Base-by-base conservation (phyloP, 2,329 filamentous ascomycete genomes). In the Colletotrichum graminicola region DNA sequence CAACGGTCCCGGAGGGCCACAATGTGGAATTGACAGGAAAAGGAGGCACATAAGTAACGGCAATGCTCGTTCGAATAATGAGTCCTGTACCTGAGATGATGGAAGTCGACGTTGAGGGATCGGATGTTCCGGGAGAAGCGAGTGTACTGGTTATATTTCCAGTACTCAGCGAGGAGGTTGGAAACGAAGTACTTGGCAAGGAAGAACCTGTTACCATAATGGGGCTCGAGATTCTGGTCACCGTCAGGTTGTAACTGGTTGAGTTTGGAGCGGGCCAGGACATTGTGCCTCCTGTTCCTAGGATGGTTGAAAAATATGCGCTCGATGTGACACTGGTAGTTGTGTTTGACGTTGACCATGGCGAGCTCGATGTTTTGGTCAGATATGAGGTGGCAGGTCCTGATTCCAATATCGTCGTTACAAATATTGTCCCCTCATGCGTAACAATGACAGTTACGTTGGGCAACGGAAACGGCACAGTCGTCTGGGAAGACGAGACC, bases 21-120 rank as follows among this genome's bases (percentile, higher is more conserved):
- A 49, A 29, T 12, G 64, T 68, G 5, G 64, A 62, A 18, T 71
- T 68, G 1, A 12, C 51, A 14, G 68, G 57, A 23, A 59, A 71
- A 3, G 56, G 59, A 32, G 57, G 64, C 18, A 32, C 36, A 36
- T 21, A 36, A 43, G 62, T 57, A 10, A 47, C 43, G 16, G 26
- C 23, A 12, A 26, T 45, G 34, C 43, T 66, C 14, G 63, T 51
- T 23, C 11, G 23, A 16, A 16, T 32, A 7, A 29, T 10, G 5
- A 47, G 32, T 1, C 47, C 47, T 6, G 59, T 54, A 29, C 43
- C 64, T 23, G 54, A 49, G 26, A 36, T 67, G 23, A 49, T 3
- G 5, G 16, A 6, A 26, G 32, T 52, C n/a, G 32, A 52, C 32
- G 32, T 51, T 29, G 34, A 6, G 7, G 32, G 5, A 3, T 5